These are phyloP conservation scores for Wickerhamomyces tratensis DNA, from an alignment of 805 yeast genomes.

Conservation along the genomic window DNA sequence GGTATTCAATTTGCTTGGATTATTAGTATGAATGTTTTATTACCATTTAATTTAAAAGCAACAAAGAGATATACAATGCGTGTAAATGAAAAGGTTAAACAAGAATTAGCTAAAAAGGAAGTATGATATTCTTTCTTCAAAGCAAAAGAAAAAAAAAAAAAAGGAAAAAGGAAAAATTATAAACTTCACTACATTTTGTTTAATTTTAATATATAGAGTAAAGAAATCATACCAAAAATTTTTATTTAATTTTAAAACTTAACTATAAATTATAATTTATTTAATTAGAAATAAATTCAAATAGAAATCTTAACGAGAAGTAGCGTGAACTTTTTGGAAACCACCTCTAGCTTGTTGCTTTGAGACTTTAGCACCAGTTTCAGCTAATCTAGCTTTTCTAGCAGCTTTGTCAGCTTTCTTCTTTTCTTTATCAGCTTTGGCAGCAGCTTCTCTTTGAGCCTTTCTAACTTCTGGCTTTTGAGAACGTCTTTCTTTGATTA, in stretches of 20 bases:
- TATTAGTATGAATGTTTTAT: constrained; percentile 26
- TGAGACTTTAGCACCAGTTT: constrained; percentile 70
- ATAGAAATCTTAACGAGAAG: constrained; percentile 70
- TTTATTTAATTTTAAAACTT: constrained; percentile 1
- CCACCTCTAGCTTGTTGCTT: constrained; percentile 98
- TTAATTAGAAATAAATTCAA: no score
- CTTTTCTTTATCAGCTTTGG: constrained; percentile 74
- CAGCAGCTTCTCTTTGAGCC: constrained; percentile 92
- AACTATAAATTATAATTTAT: constrained; percentile 4
- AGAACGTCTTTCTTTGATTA: constrained; percentile 96
- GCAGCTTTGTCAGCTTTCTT: constrained; percentile 96
- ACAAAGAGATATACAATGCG: constrained; percentile 5
- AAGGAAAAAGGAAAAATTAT: no score
- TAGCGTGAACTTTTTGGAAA: constrained; percentile 92
- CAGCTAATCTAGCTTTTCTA: constrained; percentile 76
- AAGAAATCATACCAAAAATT: no score
- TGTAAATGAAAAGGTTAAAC: no score
- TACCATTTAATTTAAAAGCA: constrained; percentile 24
- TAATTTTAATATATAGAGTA: no score
- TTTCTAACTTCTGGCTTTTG: constrained; percentile 95
- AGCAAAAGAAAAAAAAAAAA: no score
- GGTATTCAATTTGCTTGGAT: constrained; percentile 51
- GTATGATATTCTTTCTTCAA: no score
- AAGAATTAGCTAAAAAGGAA: no score
- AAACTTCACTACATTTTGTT: no score